phyloP scores from a whole-genome alignment of 164 flowering plant species.

The Tetrastigma voinierianum region DNA sequence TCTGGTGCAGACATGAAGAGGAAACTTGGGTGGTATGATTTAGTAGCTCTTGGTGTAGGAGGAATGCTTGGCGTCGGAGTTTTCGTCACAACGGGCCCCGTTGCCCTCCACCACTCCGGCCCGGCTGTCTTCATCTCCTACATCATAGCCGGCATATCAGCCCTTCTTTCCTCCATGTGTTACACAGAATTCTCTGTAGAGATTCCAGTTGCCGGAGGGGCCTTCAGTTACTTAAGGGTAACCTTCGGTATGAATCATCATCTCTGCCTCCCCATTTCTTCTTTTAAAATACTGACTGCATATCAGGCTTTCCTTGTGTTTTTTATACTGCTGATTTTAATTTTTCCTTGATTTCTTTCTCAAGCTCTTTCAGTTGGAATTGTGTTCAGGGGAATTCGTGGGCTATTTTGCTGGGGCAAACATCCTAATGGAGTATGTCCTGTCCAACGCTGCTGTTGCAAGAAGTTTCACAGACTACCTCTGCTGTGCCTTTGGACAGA shows the following conservation, averaged over 20 bases:
- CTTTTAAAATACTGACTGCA: not conserved
- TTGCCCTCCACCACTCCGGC: conserved; percentile 53
- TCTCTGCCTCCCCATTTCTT: not conserved
- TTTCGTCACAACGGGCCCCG: conserved; percentile 83
- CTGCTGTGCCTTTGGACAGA: conserved; percentile 44
- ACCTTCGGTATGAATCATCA: conserved; percentile 64
- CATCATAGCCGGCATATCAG: conserved; percentile 73
- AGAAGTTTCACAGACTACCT: conserved; percentile 75
- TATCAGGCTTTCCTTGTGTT: not conserved
- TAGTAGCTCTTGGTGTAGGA: conserved; percentile 80
- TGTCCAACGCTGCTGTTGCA: conserved; percentile 81
- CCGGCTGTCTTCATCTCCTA: conserved; percentile 86
- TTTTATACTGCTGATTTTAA: not conserved
- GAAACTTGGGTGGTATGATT: conserved; percentile 75
- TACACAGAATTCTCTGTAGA: conserved; percentile 89
- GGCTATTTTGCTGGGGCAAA: conserved; percentile 82
- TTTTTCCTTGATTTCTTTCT: not conserved
- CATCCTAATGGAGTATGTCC: conserved; percentile 80
- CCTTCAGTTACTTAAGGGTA: conserved; percentile 84
- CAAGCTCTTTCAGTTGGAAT: conserved; percentile 2
- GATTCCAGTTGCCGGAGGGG: conserved; percentile 94
- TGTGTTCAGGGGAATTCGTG: conserved; percentile 65
- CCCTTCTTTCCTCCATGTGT: conserved; percentile 90
- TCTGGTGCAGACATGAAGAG: conserved; percentile 91
- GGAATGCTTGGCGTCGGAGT: conserved; percentile 98